phyloP scores from a whole-genome alignment of 208 protist genomes.

The Trypanosomatidae sp. region DNA sequence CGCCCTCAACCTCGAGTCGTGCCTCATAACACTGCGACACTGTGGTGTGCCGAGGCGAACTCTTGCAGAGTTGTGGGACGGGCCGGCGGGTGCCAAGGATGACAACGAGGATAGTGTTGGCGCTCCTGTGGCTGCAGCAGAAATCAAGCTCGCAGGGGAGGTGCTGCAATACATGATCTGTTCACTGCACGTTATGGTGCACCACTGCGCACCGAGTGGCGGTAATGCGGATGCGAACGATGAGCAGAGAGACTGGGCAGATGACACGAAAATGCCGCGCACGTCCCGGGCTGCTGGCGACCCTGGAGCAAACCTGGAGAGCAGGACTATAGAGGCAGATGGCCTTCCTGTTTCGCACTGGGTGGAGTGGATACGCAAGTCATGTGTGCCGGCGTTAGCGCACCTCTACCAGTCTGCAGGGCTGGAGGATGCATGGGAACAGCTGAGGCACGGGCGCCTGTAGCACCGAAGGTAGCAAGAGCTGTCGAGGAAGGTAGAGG shows the following conservation, averaged over 20 bases:
- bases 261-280: not conserved
- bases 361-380: constrained; percentile 19
- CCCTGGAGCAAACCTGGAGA: not conserved
- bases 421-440: constrained; percentile 16
- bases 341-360: constrained; percentile 2
- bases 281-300: not conserved
- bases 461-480: not conserved
- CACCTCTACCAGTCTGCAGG: constrained; percentile 21
- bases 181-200: constrained; percentile 19
- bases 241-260: not conserved
- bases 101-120: not conserved
- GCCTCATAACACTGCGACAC: constrained; percentile 22
- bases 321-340: constrained; percentile 3
- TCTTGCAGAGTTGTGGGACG: constrained; percentile 3
- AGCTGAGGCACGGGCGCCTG: constrained; percentile 8
- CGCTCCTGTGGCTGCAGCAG: not conserved
- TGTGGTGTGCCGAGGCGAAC: constrained; percentile 10
- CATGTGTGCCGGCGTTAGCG: constrained; percentile 25
- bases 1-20: constrained; percentile 30
- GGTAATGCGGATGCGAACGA: not conserved
- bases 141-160: constrained; percentile 21
- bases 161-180: constrained; percentile 41
- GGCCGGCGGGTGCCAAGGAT: not conserved
- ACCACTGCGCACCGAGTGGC: not conserved
- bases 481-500: not conserved